A percentile compares a stretch with the other conserved stretches of the same genome.
Evolutionary conservation across 495 filamentous ascomycete species (phyloP).

Genomic region (Diplogelasinospora grovesii): DNA sequence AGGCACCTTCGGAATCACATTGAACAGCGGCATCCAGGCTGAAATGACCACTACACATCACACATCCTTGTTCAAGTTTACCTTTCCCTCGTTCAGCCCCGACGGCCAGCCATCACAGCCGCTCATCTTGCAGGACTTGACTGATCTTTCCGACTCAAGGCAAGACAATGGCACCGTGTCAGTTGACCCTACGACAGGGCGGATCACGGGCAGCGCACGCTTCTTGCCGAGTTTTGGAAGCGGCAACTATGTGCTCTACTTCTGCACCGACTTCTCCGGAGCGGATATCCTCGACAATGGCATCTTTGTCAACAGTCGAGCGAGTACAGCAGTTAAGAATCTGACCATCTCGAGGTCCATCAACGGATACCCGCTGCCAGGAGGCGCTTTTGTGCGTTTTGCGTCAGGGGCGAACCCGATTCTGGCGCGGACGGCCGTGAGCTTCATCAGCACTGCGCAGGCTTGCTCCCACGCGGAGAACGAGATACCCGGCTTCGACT

Average conservation of each 20-base stretch:
- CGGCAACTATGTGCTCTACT: conserved; percentile 52
- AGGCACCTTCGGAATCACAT: conserved; percentile 58
- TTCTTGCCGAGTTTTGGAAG: conserved; percentile 66
- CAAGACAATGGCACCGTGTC: conserved; percentile 53
- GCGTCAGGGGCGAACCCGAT: conserved; percentile 39
- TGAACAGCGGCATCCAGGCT: conserved; percentile 51
- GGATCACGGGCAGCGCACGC: conserved; percentile 58
- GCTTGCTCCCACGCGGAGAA: conserved; percentile 61
- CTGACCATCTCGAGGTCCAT: conserved; percentile 53
- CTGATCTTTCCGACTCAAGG: conserved; percentile 57
- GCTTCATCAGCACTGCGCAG: conserved; percentile 59
- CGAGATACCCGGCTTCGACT: conserved; percentile 64
- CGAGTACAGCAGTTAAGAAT: conserved; percentile 45
- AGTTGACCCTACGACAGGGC: conserved; percentile 47
- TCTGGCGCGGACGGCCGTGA: conserved; percentile 58
- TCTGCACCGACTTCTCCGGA: conserved; percentile 67
- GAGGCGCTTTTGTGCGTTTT: conserved; percentile 52
- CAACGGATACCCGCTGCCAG: conserved; percentile 59
- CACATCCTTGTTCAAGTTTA: conserved; percentile 63
- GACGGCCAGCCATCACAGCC: conserved; percentile 43
- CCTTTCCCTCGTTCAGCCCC: conserved; percentile 42
- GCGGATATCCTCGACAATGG: conserved; percentile 57
- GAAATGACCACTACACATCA: conserved; percentile 66
- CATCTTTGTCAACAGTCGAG: conserved; percentile 55
- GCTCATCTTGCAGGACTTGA: conserved; percentile 58